Evolutionary conservation across 1,284 basidiomycete genomes (phyloP), one percentile per base, ranked within the genome.

Genomic region (Ustilago sp.): DNA sequence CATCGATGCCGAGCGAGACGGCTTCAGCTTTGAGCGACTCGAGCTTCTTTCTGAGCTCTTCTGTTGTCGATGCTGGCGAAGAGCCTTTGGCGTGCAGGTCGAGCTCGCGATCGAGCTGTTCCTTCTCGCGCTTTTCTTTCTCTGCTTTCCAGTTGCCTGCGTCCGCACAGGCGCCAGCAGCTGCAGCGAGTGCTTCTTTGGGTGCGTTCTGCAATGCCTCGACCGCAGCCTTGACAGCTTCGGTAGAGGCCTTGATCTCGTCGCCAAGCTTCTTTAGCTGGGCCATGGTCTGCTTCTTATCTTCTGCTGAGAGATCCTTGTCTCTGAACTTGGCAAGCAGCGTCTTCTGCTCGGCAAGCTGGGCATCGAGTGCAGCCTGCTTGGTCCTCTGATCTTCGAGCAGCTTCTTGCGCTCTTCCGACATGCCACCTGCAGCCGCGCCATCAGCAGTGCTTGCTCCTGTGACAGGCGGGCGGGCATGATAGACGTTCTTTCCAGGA

Each of bases 331-430:
- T 84, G 59, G 89, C 90, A 90, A 97, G 92, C 56, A 97, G 88
- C 7, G 91, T 88, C 87, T 96, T 97, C 87, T 96, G 95, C 87
- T 96, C 94, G 0, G 92, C 90, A 74, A 97, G 93, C 83, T 93
- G 91, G 79, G 92, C 90, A 78, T 97, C 93, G 28, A 95, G 88
- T 55, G 91, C 88, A 63, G 91, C 89, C 82, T 93, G 92, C 83
- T 92, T 92, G 35, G 90, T 91, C 36, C 83, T 83, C 34, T 75
- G 83, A 75, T 88, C 87, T 50, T 87, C 83, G 61, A 87, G 88
- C 13, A 93, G 78, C 61, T 79, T 77, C 52, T 75, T 71, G 55
- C 72, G 80, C 64, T 77, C 71, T 36, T 82, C 80, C 13, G 71
- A 66, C 59, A 68, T 63, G 15, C 64, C 73, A 11, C 59, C 68